phyloP scores from a whole-genome alignment of 2,329 filamentous ascomycete genomes.

The Trichoderma harzianum region DNA sequence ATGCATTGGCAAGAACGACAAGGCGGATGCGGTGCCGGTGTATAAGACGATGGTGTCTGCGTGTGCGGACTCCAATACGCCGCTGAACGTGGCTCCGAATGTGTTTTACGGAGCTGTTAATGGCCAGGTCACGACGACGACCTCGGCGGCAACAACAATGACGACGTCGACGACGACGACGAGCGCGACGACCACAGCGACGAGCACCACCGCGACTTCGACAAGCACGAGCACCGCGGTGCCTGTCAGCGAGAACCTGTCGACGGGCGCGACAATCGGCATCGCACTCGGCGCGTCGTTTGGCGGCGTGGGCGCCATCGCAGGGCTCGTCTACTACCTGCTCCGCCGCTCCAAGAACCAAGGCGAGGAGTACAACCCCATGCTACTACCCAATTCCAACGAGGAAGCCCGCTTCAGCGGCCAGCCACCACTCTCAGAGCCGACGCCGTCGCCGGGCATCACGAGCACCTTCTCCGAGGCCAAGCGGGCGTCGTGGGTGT shows the following conservation, averaged over 20 bases:
- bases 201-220: constrained; percentile 17
- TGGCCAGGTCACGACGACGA: constrained; percentile 10
- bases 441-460: constrained; percentile 21
- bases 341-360: constrained; percentile 29
- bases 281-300: constrained; percentile 38
- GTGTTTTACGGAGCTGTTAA: constrained; percentile 23
- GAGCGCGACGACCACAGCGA: not conserved
- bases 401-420: constrained; percentile 14
- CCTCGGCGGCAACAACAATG: constrained; percentile 2
- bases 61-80: constrained; percentile 44
- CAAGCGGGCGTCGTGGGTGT: constrained; percentile 20
- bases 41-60: constrained; percentile 43
- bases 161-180: constrained; percentile 7
- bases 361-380: constrained; percentile 30
- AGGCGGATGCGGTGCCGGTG: constrained; percentile 38
- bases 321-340: constrained; percentile 25
- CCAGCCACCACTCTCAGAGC: constrained; percentile 23
- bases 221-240: constrained; percentile 4
- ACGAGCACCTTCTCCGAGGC: constrained; percentile 12
- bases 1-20: constrained; percentile 40
- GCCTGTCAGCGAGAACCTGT: constrained; percentile 26
- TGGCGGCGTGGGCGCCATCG: constrained; percentile 29
- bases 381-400: constrained; percentile 27
- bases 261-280: constrained; percentile 38
- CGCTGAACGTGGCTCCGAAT: constrained; percentile 39